Evolutionary conservation across 805 yeast species (phyloP), one percentile per base, ranked within the genome.

Genomic region (Hanseniaspora clermontiae): DNA sequence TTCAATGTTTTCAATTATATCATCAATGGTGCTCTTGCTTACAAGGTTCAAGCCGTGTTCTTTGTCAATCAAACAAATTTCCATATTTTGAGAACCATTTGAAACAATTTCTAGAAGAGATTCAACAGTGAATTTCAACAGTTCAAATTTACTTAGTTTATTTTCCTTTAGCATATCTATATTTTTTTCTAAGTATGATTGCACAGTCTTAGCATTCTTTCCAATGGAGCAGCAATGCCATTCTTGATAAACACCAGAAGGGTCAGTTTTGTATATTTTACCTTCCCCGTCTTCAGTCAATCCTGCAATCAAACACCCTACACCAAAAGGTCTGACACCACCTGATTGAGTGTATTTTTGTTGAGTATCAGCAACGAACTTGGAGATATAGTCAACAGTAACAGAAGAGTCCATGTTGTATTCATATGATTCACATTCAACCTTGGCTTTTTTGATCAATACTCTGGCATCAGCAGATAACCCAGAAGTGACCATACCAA

Each of bases 191-290:
- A 93, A 77, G 64, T 90, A 87, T 69, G 93, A 98, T 63, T 95
- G 83, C 38, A 93, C 97, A 3, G 97, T 91, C 70, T 93, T 91
- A 60, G 93, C 80, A 60, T 93, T 85, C 66, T 96, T 82, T 58
- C 98, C 98, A 65, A 93, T 93, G 19, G 97, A 89, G 67, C 87
- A 91, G 37, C 97, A 97, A 69, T 90, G 87, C 98, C 98, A 93
- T 2, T 96, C 95, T 49, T 95, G 87, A 68, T 84, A 91, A 61
- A 93, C 91, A 29, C 98, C 98, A 49, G 95, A 86, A 45, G 98
- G 98, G 70, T 93, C 98, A 12, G 98, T 93, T 70, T 87, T 95
- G 72, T 83, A 93, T 61, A 93, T 77, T 68, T 80, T 83, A 47
- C 97, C 97, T 24, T 71, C 71, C 29, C 53, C 47, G 65, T 84